Evolutionary conservation across 345 rosid genomes (phyloP), one percentile per base, ranked within the genome.

Genomic region (Sonneratia alba): DNA sequence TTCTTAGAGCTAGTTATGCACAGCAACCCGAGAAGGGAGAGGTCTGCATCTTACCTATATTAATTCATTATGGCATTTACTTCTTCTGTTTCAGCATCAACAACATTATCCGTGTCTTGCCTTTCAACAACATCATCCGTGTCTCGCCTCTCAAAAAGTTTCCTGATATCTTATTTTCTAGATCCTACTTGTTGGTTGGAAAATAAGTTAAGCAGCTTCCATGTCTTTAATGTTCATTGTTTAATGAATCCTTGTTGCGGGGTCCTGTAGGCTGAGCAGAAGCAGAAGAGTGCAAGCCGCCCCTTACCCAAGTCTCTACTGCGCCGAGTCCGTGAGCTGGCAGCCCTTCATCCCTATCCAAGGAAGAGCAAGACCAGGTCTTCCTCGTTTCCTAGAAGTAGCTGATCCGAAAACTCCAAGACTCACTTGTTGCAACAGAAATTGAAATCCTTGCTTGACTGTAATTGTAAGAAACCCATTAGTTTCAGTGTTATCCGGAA

Each of bases 271-370:
- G 87, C 72, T 66, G 88, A 82, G 73, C 66, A 77, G 71, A 80
- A 74, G 47, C 47, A 71, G 72, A 85, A 81, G 84, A 76, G 82
- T 65, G 75, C 62, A 22, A 48, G 71, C 66, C 83, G 86, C 0
- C 71, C 76, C 49, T 76, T 94, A 38, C 96, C 98, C 6, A 82
- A 84, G 75, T 73, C 85, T 53, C 79, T 91, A 66, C 66, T 90
- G 32, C 77, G 74, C 70, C 91, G 82, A 7, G 81, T 94, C 73
- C 71, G 77, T 56, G 97, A 94, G 79, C 89, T 94, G 62, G 95
- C 93, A 1, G 71, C 82, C 1, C 68, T 85, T 68, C 93, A 91
- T 80, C 96, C 94, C 36, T 88, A 87, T 79, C 89, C 94, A 34
- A 83, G 87, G 48, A 83, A 75, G 72, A 74, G 36, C 24, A 32